Evolutionary conservation across 768 basidiomycete species (phyloP).

Genomic region (Ramaria sp.): DNA sequence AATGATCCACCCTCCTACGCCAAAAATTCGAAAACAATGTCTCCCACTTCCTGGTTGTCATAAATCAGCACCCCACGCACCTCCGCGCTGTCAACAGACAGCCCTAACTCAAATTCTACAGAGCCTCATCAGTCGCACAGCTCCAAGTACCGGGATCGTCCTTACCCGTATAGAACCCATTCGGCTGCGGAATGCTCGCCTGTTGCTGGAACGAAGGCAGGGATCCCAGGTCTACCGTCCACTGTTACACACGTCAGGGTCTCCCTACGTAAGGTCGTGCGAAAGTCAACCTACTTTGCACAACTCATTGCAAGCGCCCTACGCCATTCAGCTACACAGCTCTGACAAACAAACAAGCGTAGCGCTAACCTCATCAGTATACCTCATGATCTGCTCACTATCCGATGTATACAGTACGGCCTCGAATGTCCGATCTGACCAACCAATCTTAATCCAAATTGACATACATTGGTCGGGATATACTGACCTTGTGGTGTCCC

Average conservation of each 20-base stretch:
- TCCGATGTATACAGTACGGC: constrained; percentile 77
- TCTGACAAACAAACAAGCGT: background rate
- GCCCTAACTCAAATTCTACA: constrained; percentile 71
- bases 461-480: background rate
- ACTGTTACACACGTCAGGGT: constrained; percentile 24
- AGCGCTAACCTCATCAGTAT: constrained; percentile 58
- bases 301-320: constrained; percentile 61
- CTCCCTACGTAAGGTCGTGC: constrained; percentile 8
- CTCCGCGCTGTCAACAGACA: constrained; percentile 80
- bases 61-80: constrained; percentile 72
- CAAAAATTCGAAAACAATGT: constrained; percentile 51
- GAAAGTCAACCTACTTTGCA: constrained; percentile 33
- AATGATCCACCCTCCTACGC: constrained; percentile 2
- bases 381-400: constrained; percentile 64
- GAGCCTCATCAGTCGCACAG: background rate
- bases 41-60: constrained; percentile 72
- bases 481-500: constrained; percentile 28
- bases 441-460: constrained; percentile 8
- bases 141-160: background rate
- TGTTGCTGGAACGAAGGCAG: constrained; percentile 72
- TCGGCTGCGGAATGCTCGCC: constrained; percentile 39
- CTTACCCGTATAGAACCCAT: constrained; percentile 72
- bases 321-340: background rate
- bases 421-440: constrained; percentile 62
- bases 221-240: constrained; percentile 75